Conservation (phyloP, 441 rosid genomes). For the Raphanus hybrid region DNA sequence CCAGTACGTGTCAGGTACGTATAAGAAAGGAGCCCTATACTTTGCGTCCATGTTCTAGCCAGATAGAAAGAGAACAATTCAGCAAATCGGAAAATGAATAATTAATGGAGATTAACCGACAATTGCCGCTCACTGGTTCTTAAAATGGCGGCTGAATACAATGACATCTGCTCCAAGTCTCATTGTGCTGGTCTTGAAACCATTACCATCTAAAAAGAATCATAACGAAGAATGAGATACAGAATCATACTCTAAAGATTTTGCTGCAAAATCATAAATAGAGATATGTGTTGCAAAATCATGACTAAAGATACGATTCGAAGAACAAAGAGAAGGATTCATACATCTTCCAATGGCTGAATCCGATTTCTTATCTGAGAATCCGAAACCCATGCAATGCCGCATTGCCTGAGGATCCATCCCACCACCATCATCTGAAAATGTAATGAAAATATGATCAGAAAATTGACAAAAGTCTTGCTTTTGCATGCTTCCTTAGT, state of each 20-base stretch:
- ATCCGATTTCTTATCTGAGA: slow-evolving; percentile 81
- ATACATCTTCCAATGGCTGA: slow-evolving; percentile 89
- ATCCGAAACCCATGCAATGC: slow-evolving; percentile 94
- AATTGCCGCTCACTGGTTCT: slow-evolving; percentile 59
- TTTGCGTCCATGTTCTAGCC: slow-evolving; percentile 69
- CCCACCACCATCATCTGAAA: slow-evolving; percentile 95
- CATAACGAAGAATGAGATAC: slow-evolving; percentile 36
- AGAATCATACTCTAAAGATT: slow-evolving; percentile 27
- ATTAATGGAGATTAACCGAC: not conserved
- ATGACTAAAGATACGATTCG: not conserved
- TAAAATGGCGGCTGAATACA: slow-evolving; percentile 80
- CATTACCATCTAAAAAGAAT: slow-evolving; percentile 88
- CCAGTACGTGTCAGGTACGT: slow-evolving; percentile 80
- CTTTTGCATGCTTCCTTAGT: slow-evolving; percentile 2
- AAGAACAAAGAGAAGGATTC: slow-evolving; percentile 33
- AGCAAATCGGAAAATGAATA: slow-evolving; percentile 19
- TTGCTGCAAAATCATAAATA: slow-evolving; percentile 22
- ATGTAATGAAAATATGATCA: slow-evolving; percentile 31
- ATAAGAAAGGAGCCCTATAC: slow-evolving; percentile 92
- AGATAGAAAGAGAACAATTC: slow-evolving; percentile 37
- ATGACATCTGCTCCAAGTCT: slow-evolving; percentile 97
- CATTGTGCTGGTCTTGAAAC: slow-evolving; percentile 99
- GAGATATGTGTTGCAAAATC: slow-evolving; percentile 20
- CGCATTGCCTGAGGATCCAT: slow-evolving; percentile 91
- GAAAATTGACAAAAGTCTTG: not conserved